Conservation (phyloP, 1,139 yeast species). For the Meyerozyma guilliermondii region DNA sequence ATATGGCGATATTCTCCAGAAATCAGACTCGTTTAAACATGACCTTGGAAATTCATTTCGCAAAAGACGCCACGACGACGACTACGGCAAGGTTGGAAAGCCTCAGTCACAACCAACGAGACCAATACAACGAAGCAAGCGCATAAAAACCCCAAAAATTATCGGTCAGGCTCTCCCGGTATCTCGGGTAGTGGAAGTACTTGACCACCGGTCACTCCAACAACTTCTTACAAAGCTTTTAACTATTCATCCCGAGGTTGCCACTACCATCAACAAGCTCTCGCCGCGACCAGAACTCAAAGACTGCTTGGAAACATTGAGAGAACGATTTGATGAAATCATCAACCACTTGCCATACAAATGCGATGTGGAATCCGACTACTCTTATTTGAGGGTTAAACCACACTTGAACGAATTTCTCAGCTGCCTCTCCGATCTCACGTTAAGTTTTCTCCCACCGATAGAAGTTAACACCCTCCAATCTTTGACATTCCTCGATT, state of each 20-base stretch:
- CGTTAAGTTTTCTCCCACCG: slow-evolving; percentile 77
- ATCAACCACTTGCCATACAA: slow-evolving; percentile 62
- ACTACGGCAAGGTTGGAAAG: slow-evolving; percentile 1
- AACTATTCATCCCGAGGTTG: slow-evolving; percentile 57
- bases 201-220: slow-evolving; percentile 55
- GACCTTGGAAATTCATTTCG: not conserved
- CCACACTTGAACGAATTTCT: slow-evolving; percentile 71
- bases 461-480: slow-evolving; percentile 52
- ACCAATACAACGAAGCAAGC: slow-evolving; percentile 15
- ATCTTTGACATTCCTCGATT: slow-evolving; percentile 64
- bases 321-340: slow-evolving; percentile 43
- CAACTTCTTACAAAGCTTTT: slow-evolving; percentile 49
- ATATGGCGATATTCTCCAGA: not conserved
- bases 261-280: slow-evolving; percentile 43
- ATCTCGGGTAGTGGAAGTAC: slow-evolving; percentile 58
- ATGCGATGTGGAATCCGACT: slow-evolving; percentile 71
- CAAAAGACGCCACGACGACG: slow-evolving; percentile 6
- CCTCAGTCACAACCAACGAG: not conserved
- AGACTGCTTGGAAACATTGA: slow-evolving; percentile 48
- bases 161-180: slow-evolving; percentile 53
- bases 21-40: not conserved
- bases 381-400: slow-evolving; percentile 81
- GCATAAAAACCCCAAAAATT: slow-evolving; percentile 37
- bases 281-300: slow-evolving; percentile 58
- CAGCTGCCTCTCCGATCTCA: slow-evolving; percentile 73